Conservation (phyloP, 192 early-diverging fungal genomes). For the Coemansia sp. region DNA sequence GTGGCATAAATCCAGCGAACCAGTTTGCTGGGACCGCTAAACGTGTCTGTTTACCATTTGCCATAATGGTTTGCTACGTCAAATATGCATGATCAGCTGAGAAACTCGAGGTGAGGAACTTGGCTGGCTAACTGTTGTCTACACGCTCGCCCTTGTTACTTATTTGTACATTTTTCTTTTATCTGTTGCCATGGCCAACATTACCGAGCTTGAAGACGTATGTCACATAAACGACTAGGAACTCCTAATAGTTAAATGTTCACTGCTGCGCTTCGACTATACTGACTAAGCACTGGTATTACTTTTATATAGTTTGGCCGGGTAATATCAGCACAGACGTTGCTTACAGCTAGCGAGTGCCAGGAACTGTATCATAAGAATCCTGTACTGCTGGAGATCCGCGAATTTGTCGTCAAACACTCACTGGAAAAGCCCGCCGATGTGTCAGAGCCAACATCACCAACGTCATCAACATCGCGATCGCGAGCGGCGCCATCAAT, state of each 20-base stretch:
- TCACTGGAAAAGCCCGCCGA: neutral
- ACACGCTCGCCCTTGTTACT: neutral
- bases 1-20: conserved; percentile 1
- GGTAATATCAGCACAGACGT: neutral
- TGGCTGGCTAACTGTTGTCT: neutral
- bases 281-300: neutral
- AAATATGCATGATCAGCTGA: neutral
- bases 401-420: conserved; percentile 36
- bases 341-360: conserved; percentile 20
- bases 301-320: conserved; percentile 13
- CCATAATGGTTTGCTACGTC: neutral
- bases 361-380: conserved; percentile 21
- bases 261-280: neutral
- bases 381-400: conserved; percentile 24
- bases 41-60: neutral
- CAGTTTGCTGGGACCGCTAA: neutral
- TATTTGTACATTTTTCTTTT: conserved; percentile 5
- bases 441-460: neutral
- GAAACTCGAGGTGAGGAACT: neutral
- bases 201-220: conserved; percentile 16
- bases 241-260: neutral
- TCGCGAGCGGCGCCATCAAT: neutral
- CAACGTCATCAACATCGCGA: neutral
- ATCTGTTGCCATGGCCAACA: neutral
- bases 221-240: neutral